Conservation (phyloP, 2,329 filamentous ascomycete genomes). For the Verticillium albo-atrum region DNA sequence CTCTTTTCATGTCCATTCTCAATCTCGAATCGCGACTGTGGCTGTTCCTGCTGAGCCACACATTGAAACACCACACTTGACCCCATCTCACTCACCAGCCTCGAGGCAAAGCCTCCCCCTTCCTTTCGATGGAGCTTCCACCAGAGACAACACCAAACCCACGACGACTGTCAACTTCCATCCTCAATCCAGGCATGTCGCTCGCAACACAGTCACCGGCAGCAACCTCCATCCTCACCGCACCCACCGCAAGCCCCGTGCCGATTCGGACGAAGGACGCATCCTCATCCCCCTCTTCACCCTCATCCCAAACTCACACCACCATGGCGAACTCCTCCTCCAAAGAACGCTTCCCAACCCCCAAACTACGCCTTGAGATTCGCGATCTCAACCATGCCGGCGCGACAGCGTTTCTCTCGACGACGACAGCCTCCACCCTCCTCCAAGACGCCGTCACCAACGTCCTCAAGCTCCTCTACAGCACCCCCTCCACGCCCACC, state of each 20-base stretch:
- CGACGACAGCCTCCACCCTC: constrained; percentile 58
- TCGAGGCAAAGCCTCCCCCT: neutral
- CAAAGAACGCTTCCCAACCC: constrained; percentile 32
- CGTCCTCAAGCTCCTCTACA: constrained; percentile 72
- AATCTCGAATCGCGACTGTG: neutral
- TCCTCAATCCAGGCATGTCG: constrained; percentile 10
- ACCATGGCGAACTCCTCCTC: constrained; percentile 1
- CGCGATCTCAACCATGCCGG: constrained; percentile 57
- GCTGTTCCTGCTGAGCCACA: neutral
- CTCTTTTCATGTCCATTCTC: neutral
- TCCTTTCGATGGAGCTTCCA: neutral
- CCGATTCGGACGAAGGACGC: constrained; percentile 4
- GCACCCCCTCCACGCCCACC: constrained; percentile 31
- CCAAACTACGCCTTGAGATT: constrained; percentile 56
- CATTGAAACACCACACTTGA: neutral
- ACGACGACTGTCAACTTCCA: neutral
- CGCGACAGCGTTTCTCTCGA: constrained; percentile 60
- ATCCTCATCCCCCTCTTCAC: neutral
- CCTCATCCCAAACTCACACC: neutral
- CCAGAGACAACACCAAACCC: neutral
- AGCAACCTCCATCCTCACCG: neutral
- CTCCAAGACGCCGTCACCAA: constrained; percentile 59
- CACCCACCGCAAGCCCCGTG: constrained; percentile 3
- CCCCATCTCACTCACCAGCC: neutral
- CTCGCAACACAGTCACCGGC: constrained; percentile 2